Evolutionary conservation across 768 basidiomycete species (phyloP), one percentile per base, ranked within the genome.

Genomic region (Mycena venus): DNA sequence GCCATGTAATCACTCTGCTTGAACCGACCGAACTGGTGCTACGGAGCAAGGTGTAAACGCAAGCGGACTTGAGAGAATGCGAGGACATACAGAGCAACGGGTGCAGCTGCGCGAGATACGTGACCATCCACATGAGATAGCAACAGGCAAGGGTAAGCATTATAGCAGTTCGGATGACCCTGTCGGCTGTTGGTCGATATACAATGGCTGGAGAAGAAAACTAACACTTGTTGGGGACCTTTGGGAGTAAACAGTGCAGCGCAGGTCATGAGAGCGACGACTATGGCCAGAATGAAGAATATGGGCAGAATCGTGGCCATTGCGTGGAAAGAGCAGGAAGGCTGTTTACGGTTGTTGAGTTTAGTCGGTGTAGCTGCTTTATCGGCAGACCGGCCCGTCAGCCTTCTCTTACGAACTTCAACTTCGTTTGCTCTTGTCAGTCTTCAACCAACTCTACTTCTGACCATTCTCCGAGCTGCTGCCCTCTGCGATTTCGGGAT

Each of bases 51-150:
- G 11, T 32, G 38, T 68, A 6, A 68, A 21, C 3, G 23, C 19
- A 38, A 23, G 44, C 9, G 17, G 7, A 27, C 25, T n/a, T n/a
- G n/a, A 14, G n/a, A 8, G 2, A 34, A 6, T 3, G 14, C 5
- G 29, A 27, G 17, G n/a, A 85, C 91, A 74, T 76, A 97, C 97
- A 85, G 80, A 98, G 92, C 62, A 99, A 88, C 42, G 97, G 97
- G 80, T 99, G 92, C 62, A 98, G 83, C 81, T 99, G 97, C 1
- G 97, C 96, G 82, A 98, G 88, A 84, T 98, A 99, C n/a, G 97
- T 97, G 80, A 98, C 91, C 86, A 94, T 94, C 97, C 97, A 99
- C 92, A 99, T 93, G 78, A 99, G 90, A 86, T 97, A 99, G 84
- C 95, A 97, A 68, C 90, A 93, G 4, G 91, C 86, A 21, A 99